Conservation (phyloP, 108 stramenopile genomes). For the Nannochloropsis oceanica region DNA sequence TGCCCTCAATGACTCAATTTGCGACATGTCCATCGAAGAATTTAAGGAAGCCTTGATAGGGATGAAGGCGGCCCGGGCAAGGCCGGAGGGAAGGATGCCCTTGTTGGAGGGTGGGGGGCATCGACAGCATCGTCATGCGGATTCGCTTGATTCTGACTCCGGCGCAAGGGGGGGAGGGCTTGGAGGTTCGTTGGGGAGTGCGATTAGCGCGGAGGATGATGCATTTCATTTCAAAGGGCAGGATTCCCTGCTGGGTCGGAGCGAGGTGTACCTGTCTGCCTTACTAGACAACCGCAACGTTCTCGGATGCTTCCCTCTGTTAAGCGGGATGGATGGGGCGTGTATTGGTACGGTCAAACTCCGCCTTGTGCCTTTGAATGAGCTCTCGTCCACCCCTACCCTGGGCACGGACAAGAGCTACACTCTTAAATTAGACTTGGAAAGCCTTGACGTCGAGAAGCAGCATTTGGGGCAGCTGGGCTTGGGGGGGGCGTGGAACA, state of each 20-base stretch:
- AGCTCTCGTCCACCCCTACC: neutral
- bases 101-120: neutral
- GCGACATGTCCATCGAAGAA: neutral
- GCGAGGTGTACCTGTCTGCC: neutral
- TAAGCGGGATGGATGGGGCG: neutral
- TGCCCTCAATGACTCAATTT: neutral
- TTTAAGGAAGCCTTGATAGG: neutral
- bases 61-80: neutral
- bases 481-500: neutral
- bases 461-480: neutral
- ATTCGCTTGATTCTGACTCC: neutral
- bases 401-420: neutral
- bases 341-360: neutral
- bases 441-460: neutral
- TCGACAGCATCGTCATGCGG: neutral
- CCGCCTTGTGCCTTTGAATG: neutral
- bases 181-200: neutral
- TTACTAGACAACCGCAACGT: neutral
- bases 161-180: neutral
- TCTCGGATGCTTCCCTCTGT: neutral
- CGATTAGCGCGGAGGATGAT: neutral
- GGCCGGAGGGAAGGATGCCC: neutral
- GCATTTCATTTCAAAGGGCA: neutral
- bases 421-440: neutral
- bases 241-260: neutral